Base-by-base conservation (phyloP, 306 rosid species). In the Lathyrus tuberosus region DNA sequence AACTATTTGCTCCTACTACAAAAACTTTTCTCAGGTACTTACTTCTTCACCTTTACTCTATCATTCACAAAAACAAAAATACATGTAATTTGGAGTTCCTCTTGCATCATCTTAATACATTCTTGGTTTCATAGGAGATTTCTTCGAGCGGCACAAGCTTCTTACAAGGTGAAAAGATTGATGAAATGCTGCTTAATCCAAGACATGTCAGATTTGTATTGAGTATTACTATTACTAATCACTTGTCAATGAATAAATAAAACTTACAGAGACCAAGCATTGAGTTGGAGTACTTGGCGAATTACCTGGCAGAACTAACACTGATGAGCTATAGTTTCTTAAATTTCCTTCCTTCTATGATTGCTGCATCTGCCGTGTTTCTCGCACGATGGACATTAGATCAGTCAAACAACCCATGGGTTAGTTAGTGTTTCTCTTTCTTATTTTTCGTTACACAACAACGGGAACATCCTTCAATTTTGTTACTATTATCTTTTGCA, bases 311-410 rank as follows among this genome's bases (percentile, higher is more conserved):
- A 5, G 99, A 95, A 68, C 80, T 89, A 66, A 82, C 96, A 51
- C 62, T 95, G 15, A 79, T 95, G 78, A 91, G 87, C 78, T 83
- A 79, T 37, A 54, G 89, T 75, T 89, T 95, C 84, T 82, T 89
- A 82, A 86, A 69, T 60, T 84, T 83, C 83, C 85, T 84, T 46
- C 97, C 99, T 16, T 95, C 99, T 2, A 68, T 84, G 67, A 73
- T 86, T 37, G 99, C 99, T 74, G 97, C 99, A 68, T 95, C 99
- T 4, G 92, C 93, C 46, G 86, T 91, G 5, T 95, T 95, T 76
- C 96, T 95, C 26, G 91, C 99, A 4, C 80, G 75, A 83, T 95
- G 97, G 99, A 91, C 95, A 16, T 71, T 95, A 44, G 92, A 95
- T 71, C 95, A 84, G 70, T 86, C 89, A 42, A 84, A 52, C 53